Base-by-base conservation (phyloP, 1,284 basidiomycete species). In the Leucoagaricus sp. region DNA sequence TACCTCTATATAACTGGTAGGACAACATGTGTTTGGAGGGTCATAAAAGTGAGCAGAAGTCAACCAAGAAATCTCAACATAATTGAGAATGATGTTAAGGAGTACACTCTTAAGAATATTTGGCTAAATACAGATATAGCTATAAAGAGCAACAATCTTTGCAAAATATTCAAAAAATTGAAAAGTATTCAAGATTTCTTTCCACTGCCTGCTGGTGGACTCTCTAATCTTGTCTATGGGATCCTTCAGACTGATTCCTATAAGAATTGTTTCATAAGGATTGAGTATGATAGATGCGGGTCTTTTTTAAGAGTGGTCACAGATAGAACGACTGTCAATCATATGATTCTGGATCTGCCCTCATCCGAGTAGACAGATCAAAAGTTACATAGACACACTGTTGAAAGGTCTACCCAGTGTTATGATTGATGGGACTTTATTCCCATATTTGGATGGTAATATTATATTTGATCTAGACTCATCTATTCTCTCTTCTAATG, bases 91-190 rank as follows among this genome's bases (percentile, higher is more conserved):
- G n/a, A n/a, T n/a, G 45, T 19, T 4, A 23, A 4, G 7, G 42
- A 52, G 40, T 38, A 57, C 15, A 48, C 41, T 3, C 33, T 61
- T 3, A 61, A 61, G 47, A 58, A 61, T 45, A 48, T 31, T 1
- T 61, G 55, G 60, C 38, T 57, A 5, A 29, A 51, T 33, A 36
- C 19, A n/a, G 54, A 33, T 3, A 19, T 44, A 1, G 8, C 2
- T 2, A 53, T 51, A 2, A 58, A 61, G 38, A 40, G 31, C 8
- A 29, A 58, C 4, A 59, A 53, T 26, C 59, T 54, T 10, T 6
- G 40, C 4, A 17, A 38, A 4, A 48, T 62, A 4, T 57, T 60
- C 23, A n/a, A 12, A 0, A 21, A 31, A 7, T n/a, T 56, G 26
- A 17, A 45, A 6, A 5, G 26, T 9, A 48, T 15, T 7, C 12